Evolutionary conservation across 169 alveolate genomes (phyloP).

Genomic region (Plasmodium sp.): DNA sequence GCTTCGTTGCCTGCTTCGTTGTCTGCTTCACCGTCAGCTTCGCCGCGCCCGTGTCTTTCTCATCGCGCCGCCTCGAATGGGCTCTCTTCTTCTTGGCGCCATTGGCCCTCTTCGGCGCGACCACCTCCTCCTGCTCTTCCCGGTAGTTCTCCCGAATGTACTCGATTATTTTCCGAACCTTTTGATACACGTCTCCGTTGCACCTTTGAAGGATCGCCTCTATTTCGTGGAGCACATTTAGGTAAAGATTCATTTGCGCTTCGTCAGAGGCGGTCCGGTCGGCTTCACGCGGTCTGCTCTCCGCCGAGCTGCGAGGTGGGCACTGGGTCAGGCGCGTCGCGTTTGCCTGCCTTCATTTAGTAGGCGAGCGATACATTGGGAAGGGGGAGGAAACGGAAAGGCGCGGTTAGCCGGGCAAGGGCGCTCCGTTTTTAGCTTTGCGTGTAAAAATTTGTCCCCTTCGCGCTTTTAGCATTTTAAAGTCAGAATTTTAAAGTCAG

Average conservation of each 20-base stretch:
- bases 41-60: not conserved
- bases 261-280: not conserved
- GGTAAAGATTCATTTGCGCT: slow-evolving; percentile 41
- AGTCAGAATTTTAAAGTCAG: too few species aligned
- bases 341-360: not conserved
- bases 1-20: not conserved
- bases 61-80: not conserved
- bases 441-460: not conserved
- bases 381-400: not conserved
- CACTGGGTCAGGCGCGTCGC: not conserved
- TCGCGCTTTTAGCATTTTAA: not conserved
- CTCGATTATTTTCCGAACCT: slow-evolving; percentile 24
- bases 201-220: slow-evolving; percentile 62
- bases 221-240: slow-evolving; percentile 45
- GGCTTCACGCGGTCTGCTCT: not conserved
- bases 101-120: not conserved
- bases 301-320: not conserved
- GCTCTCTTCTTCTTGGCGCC: slow-evolving; percentile 4
- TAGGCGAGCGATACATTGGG: not conserved
- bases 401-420: not conserved
- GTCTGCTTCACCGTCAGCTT: not conserved
- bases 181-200: slow-evolving; percentile 24
- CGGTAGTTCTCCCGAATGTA: slow-evolving; percentile 34
- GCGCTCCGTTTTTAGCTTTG: not conserved
- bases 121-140: not conserved